These are phyloP conservation scores for Starmerella vaccinii DNA, from an alignment of 805 yeast species.

Conservation along the genomic window DNA sequence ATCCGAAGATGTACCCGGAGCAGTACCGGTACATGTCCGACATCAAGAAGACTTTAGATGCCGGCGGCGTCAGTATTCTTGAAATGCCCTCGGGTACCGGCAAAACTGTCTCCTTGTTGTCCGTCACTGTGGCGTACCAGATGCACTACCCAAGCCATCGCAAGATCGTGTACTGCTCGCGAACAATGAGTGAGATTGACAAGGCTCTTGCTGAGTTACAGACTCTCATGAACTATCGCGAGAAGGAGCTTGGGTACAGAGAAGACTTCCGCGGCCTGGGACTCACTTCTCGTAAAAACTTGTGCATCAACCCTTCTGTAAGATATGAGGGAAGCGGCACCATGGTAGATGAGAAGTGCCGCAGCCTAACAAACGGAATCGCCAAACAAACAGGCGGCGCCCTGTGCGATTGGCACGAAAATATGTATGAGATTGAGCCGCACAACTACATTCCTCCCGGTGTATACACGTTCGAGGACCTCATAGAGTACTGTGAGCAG, in stretches of 20 bases:
- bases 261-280: slow-evolving; percentile 95
- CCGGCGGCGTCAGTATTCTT: slow-evolving; percentile 89
- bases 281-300: slow-evolving; percentile 82
- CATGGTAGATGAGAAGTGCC: slow-evolving; percentile 91
- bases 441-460: slow-evolving; percentile 85
- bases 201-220: slow-evolving; percentile 89
- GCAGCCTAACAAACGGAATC: slow-evolving; percentile 88
- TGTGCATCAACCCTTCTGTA: slow-evolving; percentile 83
- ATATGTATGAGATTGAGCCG: slow-evolving; percentile 74
- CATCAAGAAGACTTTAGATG: slow-evolving; percentile 84
- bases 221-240: slow-evolving; percentile 75
- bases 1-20: slow-evolving; percentile 94
- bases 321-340: slow-evolving; percentile 81
- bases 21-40: slow-evolving; percentile 98
- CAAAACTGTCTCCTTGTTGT: slow-evolving; percentile 82
- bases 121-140: slow-evolving; percentile 91
- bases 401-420: slow-evolving; percentile 85
- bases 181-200: slow-evolving; percentile 99
- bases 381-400: slow-evolving; percentile 53
- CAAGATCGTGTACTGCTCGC: slow-evolving; percentile 92
- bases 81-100: slow-evolving; percentile 99
- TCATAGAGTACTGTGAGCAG: slow-evolving; percentile 64
- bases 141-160: slow-evolving; percentile 86
- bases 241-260: slow-evolving; percentile 68
- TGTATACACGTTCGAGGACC: slow-evolving; percentile 83